Evolutionary conservation across 257 asterid species (phyloP).

Genomic region (Buddleja alternifolia): DNA sequence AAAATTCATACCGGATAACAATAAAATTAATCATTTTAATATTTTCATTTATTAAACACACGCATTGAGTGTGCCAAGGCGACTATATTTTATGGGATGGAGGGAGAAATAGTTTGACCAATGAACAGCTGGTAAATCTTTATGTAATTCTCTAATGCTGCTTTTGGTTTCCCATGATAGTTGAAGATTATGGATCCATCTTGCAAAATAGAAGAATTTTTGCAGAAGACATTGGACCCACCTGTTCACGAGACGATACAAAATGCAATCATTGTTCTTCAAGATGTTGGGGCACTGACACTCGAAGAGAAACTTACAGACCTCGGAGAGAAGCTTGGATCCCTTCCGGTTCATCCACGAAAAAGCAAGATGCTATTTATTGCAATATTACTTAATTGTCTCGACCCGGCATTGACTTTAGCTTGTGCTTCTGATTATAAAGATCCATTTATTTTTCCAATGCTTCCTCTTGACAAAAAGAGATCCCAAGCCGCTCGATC

Average conservation of each 20-base stretch:
- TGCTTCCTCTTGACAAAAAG: constrained; percentile 63
- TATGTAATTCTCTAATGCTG: not conserved
- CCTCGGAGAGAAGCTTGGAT: constrained; percentile 84
- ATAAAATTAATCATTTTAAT: no score
- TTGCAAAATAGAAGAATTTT: constrained; percentile 77
- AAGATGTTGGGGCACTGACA: constrained; percentile 84
- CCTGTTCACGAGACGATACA: constrained; percentile 82
- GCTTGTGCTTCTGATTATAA: constrained; percentile 82
- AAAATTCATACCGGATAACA: no score
- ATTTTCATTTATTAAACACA: no score
- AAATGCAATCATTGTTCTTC: constrained; percentile 75
- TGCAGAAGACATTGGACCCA: constrained; percentile 83
- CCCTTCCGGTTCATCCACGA: constrained; percentile 88
- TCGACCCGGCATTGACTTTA: constrained; percentile 88
- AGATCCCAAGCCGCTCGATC: constrained; percentile 69
- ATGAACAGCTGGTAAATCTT: not conserved
- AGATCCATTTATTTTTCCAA: constrained; percentile 82
- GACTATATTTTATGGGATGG: no score
- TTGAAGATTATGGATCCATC: constrained; percentile 83
- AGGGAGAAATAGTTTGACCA: no score
- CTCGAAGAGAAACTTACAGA: constrained; percentile 81
- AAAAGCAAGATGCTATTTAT: constrained; percentile 94
- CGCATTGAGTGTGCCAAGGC: no score
- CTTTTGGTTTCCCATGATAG: constrained; percentile 43
- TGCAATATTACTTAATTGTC: constrained; percentile 79